phyloP scores from a whole-genome alignment of 2,329 filamentous ascomycete genomes.

The Calonectria henricotiae region DNA sequence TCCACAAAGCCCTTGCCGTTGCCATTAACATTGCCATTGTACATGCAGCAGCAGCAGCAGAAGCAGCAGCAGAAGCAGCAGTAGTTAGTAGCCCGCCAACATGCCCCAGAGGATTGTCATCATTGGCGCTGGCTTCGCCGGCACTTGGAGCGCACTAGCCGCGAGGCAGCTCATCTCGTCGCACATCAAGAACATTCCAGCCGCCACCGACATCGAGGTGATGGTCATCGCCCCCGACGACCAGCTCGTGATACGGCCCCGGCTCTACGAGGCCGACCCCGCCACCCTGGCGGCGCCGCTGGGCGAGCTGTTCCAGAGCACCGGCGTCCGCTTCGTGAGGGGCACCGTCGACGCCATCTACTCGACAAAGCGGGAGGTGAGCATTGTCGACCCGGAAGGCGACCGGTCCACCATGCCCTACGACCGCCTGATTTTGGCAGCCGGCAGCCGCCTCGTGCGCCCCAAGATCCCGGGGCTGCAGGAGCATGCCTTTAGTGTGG shows the following conservation, averaged over 20 bases:
- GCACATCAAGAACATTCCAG: constrained; percentile 20
- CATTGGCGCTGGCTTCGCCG: constrained; percentile 77
- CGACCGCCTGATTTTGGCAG: constrained; percentile 57
- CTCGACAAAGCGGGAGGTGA: constrained; percentile 39
- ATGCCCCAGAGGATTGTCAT: constrained; percentile 63
- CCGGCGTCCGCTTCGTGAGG: constrained; percentile 50
- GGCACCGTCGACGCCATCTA: constrained; percentile 47
- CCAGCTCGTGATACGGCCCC: constrained; percentile 53
- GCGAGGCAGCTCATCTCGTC: constrained; percentile 53
- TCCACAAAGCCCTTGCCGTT: not conserved
- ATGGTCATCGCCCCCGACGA: constrained; percentile 55
- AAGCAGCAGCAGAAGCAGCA: no score
- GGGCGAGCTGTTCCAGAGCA: constrained; percentile 46
- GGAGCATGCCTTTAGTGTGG: constrained; percentile 56
- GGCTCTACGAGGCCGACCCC: constrained; percentile 56
- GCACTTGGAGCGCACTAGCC: constrained; percentile 59
- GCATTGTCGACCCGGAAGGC: constrained; percentile 32
- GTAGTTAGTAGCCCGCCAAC: no score
- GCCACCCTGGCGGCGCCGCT: constrained; percentile 43
- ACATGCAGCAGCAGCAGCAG: not conserved
- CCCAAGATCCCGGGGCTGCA: constrained; percentile 52
- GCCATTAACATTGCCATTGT: no score
- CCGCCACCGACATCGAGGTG: constrained; percentile 47
- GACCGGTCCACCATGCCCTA: constrained; percentile 42
- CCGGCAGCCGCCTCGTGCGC: constrained; percentile 55